A percentile compares a stretch with the other conserved stretches of the same genome.
phyloP scores from a whole-genome alignment of 805 yeast genomes.

The Zygosaccharomyces gambellarensis region DNA sequence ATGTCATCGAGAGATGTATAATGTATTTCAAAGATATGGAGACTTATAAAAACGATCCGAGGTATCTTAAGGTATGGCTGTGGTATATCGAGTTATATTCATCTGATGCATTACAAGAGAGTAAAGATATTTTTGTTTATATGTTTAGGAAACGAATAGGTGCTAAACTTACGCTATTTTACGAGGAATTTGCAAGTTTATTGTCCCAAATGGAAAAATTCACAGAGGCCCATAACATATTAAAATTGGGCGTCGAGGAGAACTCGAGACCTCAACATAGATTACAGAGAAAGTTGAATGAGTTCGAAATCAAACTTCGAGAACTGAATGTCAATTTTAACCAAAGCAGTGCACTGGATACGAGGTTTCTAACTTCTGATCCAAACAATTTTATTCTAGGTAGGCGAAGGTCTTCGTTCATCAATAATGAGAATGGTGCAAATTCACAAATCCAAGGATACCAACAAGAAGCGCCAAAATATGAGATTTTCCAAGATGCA shows the following conservation, averaged over 20 bases:
- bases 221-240: constrained; percentile 16
- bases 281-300: constrained; percentile 26
- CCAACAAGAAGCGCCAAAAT: background rate
- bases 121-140: constrained; percentile 65
- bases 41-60: constrained; percentile 74
- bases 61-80: constrained; percentile 79
- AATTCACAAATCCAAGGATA: background rate
- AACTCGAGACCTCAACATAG: constrained; percentile 63
- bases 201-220: constrained; percentile 14
- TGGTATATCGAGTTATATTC: constrained; percentile 50
- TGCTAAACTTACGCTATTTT: constrained; percentile 55
- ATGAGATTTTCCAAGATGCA: constrained; percentile 9
- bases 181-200: constrained; percentile 69
- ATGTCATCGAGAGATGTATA: constrained; percentile 66
- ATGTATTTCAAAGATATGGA: constrained; percentile 57
- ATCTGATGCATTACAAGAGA: constrained; percentile 51
- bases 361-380: constrained; percentile 5
- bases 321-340: constrained; percentile 11
- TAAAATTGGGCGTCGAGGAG: constrained; percentile 37
- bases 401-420: constrained; percentile 9
- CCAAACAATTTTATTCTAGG: constrained; percentile 14
- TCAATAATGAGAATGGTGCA: background rate
- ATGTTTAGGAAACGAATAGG: constrained; percentile 73
- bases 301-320: constrained; percentile 14
- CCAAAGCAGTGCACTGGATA: constrained; percentile 1